phyloP scores from a whole-genome alignment of 257 asterid genomes.

The Mentha longifolia region DNA sequence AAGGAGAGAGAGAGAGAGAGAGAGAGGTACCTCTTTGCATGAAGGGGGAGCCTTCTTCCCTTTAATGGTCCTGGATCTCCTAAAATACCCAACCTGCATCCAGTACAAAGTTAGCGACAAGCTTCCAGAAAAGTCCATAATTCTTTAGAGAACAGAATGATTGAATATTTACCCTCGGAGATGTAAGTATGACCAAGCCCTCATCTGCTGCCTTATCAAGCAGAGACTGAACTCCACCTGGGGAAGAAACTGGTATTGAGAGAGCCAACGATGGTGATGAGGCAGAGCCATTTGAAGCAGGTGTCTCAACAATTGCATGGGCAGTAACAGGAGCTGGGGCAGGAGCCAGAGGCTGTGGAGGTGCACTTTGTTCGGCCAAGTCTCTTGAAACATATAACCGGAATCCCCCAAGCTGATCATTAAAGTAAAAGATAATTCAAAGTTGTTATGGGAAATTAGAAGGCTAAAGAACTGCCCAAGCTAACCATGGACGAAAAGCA shows the following conservation, averaged over 20 bases:
- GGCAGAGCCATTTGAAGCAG: slow-evolving; percentile 71
- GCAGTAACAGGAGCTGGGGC: slow-evolving; percentile 56
- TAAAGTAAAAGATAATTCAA: neutral
- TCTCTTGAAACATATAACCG: slow-evolving; percentile 61
- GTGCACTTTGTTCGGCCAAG: slow-evolving; percentile 49
- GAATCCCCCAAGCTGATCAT: slow-evolving; percentile 71
- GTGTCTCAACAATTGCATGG: slow-evolving; percentile 43
- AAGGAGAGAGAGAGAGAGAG: neutral
- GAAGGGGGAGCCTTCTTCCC: slow-evolving; percentile 82
- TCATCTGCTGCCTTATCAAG: slow-evolving; percentile 72
- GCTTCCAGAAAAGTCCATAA: neutral
- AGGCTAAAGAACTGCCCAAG: slow-evolving; percentile 45
- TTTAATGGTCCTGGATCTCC: slow-evolving; percentile 87
- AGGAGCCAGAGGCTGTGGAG: slow-evolving; percentile 55
- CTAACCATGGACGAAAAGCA: neutral
- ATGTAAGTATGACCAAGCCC: slow-evolving; percentile 71
- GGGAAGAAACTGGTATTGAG: slow-evolving; percentile 45
- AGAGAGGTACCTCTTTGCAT: slow-evolving; percentile 72
- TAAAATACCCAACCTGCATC: slow-evolving; percentile 84
- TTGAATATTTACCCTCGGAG: slow-evolving; percentile 69
- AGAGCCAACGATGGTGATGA: slow-evolving; percentile 69
- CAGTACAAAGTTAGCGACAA: slow-evolving; percentile 22
- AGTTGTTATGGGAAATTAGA: slow-evolving; percentile 21
- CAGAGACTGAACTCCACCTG: slow-evolving; percentile 48
- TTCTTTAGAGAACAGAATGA: neutral